Evolutionary conservation across 2,329 filamentous ascomycete species (phyloP).

Genomic region (Periconia sp.): DNA sequence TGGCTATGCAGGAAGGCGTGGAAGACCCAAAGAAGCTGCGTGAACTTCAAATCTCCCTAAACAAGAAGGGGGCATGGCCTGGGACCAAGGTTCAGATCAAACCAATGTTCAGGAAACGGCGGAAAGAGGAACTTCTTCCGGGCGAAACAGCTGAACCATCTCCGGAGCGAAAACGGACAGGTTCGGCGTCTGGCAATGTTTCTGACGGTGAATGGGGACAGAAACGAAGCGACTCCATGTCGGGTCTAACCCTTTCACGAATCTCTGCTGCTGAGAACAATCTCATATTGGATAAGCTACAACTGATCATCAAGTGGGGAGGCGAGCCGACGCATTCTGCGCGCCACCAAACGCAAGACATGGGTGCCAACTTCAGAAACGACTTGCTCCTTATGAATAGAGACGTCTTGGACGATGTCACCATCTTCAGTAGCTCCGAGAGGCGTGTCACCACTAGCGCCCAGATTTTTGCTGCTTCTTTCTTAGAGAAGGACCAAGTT

Average conservation of each 20-base stretch:
- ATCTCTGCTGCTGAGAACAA: conserved; percentile 94
- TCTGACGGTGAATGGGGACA: conserved; percentile 33
- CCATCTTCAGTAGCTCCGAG: conserved; percentile 95
- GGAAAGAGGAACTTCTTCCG: conserved; percentile 63
- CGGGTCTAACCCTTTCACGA: conserved; percentile 88
- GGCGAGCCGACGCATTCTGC: conserved; percentile 98
- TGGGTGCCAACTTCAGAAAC: conserved; percentile 94
- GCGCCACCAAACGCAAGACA: conserved; percentile 91
- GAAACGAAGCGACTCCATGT: conserved; percentile 76
- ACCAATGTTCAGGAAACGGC: conserved; percentile 95
- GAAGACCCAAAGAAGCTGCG: conserved; percentile 90
- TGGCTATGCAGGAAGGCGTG: conserved; percentile 76
- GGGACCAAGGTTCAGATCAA: conserved; percentile 99
- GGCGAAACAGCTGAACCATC: conserved; percentile 38
- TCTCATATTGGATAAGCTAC: conserved; percentile 91
- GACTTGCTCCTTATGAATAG: conserved; percentile 92
- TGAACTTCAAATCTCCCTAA: conserved; percentile 81
- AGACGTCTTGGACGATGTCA: conserved; percentile 88
- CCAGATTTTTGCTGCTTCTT: conserved; percentile 92
- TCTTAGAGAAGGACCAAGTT: conserved; percentile 85
- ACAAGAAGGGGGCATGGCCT: conserved; percentile 91
- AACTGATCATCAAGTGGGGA: conserved; percentile 98
- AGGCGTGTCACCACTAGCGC: conserved; percentile 93
- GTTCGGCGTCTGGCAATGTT: conserved; percentile 22
- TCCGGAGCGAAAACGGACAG: conserved; percentile 29